These are phyloP conservation scores for Citrullus amarus DNA, from an alignment of 306 rosid species.

Conservation along the genomic window DNA sequence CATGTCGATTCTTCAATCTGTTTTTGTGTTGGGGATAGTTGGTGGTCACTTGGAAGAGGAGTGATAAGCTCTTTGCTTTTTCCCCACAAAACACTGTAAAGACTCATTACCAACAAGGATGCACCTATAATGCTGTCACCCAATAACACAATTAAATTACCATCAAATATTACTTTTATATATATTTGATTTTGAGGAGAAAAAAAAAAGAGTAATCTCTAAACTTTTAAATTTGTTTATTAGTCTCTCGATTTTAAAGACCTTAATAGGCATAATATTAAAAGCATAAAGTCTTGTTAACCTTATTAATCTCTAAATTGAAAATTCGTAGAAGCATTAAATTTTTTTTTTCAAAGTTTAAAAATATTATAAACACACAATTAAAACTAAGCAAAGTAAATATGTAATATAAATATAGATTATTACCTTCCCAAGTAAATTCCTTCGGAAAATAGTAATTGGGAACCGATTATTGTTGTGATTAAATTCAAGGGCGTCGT, in stretches of 20 bases:
- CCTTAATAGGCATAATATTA: too few relatives aligned
- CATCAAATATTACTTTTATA: too few relatives aligned
- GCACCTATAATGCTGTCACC: constrained; percentile 55
- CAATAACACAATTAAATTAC: neutral
- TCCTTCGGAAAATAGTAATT: neutral
- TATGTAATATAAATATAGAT: neutral
- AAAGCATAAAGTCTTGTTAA: too few relatives aligned
- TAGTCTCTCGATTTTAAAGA: too few relatives aligned
- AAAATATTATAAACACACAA: too few relatives aligned
- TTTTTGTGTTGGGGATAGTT: neutral
- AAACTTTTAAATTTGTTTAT: too few relatives aligned
- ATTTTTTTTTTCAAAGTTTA: too few relatives aligned
- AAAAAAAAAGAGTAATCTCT: too few relatives aligned
- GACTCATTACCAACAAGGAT: constrained; percentile 38
- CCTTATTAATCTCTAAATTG: too few relatives aligned
- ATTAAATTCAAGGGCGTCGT: constrained; percentile 12
- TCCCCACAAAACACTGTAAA: constrained; percentile 71
- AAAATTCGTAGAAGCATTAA: too few relatives aligned
- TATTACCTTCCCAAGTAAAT: constrained; percentile 11
- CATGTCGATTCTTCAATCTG: constrained; percentile 5
- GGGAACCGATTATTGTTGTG: constrained; percentile 7
- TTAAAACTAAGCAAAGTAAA: too few relatives aligned
- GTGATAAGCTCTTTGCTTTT: constrained; percentile 43
- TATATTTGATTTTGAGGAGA: too few relatives aligned
- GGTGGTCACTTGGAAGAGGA: neutral